Evolutionary conservation across 306 rosid genomes (phyloP).

Genomic region (Cajanus cajan): DNA sequence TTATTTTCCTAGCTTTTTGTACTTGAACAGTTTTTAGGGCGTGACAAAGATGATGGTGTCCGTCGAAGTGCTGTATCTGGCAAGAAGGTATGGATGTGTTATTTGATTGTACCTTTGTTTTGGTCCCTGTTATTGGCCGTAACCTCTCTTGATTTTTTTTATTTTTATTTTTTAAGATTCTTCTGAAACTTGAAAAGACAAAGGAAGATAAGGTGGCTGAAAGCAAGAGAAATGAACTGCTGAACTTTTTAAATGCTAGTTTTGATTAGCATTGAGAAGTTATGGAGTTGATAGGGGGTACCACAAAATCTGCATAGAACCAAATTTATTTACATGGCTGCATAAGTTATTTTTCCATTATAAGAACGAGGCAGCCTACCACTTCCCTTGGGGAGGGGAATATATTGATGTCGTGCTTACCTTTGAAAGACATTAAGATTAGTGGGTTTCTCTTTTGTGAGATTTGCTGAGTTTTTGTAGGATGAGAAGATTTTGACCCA

Average conservation of each 20-base stretch:
- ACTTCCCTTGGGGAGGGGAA: background rate
- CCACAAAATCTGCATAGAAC: slow-evolving; percentile 19
- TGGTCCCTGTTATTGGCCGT: background rate
- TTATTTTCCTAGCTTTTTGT: background rate
- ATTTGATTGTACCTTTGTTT: background rate
- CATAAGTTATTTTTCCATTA: slow-evolving; percentile 8
- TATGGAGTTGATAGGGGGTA: slow-evolving; percentile 31
- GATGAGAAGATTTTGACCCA: background rate
- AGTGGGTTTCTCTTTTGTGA: background rate
- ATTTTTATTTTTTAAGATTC: slow-evolving; percentile 53
- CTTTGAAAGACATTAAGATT: background rate
- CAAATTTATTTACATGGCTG: slow-evolving; percentile 14
- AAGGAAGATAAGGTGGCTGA: slow-evolving; percentile 93
- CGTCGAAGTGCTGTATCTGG: slow-evolving; percentile 98
- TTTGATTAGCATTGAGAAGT: slow-evolving; percentile 56
- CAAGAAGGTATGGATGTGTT: slow-evolving; percentile 62
- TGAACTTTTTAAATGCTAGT: slow-evolving; percentile 94
- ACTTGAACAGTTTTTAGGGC: slow-evolving; percentile 73
- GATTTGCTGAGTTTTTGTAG: slow-evolving; percentile 3
- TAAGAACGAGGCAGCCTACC: slow-evolving; percentile 1
- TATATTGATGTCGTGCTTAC: slow-evolving; percentile 1
- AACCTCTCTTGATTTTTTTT: slow-evolving; percentile 9
- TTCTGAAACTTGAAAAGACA: slow-evolving; percentile 85
- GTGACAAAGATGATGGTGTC: slow-evolving; percentile 76
- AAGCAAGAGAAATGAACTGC: slow-evolving; percentile 87